Evolutionary conservation across 1,139 yeast genomes (phyloP).

Genomic region (Debaryomyces subglobosus): DNA sequence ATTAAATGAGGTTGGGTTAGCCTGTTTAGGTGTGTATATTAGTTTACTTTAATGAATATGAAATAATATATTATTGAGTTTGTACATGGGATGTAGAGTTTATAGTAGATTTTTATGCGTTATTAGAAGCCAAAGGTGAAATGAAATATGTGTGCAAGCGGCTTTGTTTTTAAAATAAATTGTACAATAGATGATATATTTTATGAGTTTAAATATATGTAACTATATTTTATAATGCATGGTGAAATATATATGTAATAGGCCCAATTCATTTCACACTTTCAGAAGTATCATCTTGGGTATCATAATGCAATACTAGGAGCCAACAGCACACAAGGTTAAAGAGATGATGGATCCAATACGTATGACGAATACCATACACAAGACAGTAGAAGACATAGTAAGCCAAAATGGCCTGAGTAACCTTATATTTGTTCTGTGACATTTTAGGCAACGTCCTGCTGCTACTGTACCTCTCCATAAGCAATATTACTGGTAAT

Average conservation of each 20-base stretch:
- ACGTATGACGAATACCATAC: constrained; percentile 70
- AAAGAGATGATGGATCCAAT: constrained; percentile 69
- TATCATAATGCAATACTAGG: constrained; percentile 18
- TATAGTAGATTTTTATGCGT: too few relatives aligned
- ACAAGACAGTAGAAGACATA: constrained; percentile 56
- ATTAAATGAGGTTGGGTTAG: constrained; percentile 27
- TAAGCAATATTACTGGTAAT: constrained; percentile 59
- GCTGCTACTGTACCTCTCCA: constrained; percentile 42
- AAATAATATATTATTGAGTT: constrained; percentile 4
- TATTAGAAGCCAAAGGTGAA: not conserved
- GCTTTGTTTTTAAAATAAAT: not conserved
- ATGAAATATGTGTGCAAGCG: not conserved
- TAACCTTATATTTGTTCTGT: constrained; percentile 7
- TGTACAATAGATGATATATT: not conserved
- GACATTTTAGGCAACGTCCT: constrained; percentile 16
- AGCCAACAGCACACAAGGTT: constrained; percentile 57
- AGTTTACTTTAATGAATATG: constrained; percentile 20
- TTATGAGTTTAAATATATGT: not conserved
- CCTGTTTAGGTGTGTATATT: constrained; percentile 22
- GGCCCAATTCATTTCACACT: not conserved
- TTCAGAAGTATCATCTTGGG: not conserved
- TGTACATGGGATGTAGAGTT: not conserved
- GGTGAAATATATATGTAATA: not conserved
- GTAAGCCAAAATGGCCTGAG: constrained; percentile 36
- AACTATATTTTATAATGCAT: not conserved